Base-by-base conservation (phyloP, 805 yeast genomes). In the Pichia phayaonensis region DNA sequence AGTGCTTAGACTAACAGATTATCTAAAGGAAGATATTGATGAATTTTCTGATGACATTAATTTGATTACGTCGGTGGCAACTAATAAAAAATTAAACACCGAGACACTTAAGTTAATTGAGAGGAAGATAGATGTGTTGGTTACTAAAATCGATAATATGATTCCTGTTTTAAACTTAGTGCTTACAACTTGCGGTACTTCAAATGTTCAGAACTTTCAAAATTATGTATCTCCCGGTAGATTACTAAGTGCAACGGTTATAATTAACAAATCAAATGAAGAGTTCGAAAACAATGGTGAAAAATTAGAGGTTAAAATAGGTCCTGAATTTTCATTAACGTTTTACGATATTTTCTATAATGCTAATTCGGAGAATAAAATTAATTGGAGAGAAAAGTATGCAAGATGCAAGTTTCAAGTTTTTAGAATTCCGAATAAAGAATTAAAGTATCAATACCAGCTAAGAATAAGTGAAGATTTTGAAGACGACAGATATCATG, bases 321-420 rank as follows among this genome's bases (percentile, higher is more conserved):
- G 90, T 0, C 88, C 88, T 0, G 55, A 57, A 0, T 85, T 85
- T 62, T 72, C 71, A 50, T 62, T 83, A 44, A 81, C 78, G 3
- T 64, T 77, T 55, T 86, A 78, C 56, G 71, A 86, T 6, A 74
- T 86, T 4, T 86, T 84, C 58, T 80, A 81, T 60, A 78, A 81
- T 11, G 11, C 40, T 7, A 53, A 54, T 11, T 58, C 55, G 8
- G 69, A 69, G 18, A 54, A 55, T 40, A 74, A 76, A 48, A 73
- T 86, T 2, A 71, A 78, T 2, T 86, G 95, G 95, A 83, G 82
- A 55, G 95, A 86, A 56, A 82, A 81, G 45, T 77, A 72, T 64
- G 82, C 88, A 18, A 73, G 79, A 49, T 77, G 84, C 34, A 59
- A 63, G 48, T 76, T 80, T 0, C 65, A 64, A 36, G 57, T 85